Conservation (phyloP, 202 grass and related monocot species). For the Miscanthus sacchariflorus region DNA sequence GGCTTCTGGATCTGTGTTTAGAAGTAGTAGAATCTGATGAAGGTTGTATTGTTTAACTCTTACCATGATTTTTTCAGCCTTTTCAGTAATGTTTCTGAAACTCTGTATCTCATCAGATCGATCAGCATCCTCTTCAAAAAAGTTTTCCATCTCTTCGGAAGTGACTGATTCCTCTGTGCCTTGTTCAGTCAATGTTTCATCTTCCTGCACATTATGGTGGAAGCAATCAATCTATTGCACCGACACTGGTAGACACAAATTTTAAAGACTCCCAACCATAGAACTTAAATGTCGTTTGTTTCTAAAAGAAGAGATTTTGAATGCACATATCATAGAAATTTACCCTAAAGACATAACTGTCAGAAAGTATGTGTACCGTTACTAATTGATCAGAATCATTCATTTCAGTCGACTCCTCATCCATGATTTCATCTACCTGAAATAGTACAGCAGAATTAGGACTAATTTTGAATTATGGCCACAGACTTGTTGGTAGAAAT, state of each 20-base stretch:
- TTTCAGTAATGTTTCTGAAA: conserved; percentile 45
- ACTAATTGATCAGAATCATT: conserved; percentile 42
- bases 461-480: conserved; percentile 19
- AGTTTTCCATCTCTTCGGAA: conserved; percentile 19
- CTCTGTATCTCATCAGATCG: conserved; percentile 46
- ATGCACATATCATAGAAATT: conserved; percentile 36
- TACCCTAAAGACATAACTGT: conserved; percentile 11
- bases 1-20: not conserved
- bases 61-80: conserved; percentile 55
- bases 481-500: conserved; percentile 22
- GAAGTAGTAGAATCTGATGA: not conserved
- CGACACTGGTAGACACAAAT: not conserved
- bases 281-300: not conserved
- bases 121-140: conserved; percentile 32
- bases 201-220: conserved; percentile 39
- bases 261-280: conserved; percentile 6
- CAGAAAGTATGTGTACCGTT: conserved; percentile 40
- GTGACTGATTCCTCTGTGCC: conserved; percentile 23
- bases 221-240: conserved; percentile 1
- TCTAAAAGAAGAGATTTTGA: conserved; percentile 13
- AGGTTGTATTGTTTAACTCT: not conserved
- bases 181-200: conserved; percentile 38
- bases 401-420: conserved; percentile 33
- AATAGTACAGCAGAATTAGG: conserved; percentile 32
- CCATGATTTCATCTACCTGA: conserved; percentile 47